A percentile compares a stretch with the other conserved stretches of the same genome.
Conservation (phyloP, 495 filamentous ascomycete genomes). For the Cudoniella acicularis region DNA sequence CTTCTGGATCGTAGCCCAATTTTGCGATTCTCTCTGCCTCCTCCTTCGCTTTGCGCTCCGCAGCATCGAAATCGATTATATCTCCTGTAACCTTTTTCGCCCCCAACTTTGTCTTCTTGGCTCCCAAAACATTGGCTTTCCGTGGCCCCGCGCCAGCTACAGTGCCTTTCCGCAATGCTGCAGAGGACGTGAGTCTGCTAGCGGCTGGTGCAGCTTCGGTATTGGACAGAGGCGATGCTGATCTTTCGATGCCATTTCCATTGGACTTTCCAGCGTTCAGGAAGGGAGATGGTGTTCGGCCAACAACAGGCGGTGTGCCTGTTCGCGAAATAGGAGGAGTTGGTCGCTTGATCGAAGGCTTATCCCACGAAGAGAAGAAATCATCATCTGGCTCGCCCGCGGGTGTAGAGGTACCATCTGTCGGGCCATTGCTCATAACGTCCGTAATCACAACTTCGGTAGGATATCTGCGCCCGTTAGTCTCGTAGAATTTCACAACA, state of each 20-base stretch:
- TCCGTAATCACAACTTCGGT: slow-evolving; percentile 84
- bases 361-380: slow-evolving; percentile 99
- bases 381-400: slow-evolving; percentile 79
- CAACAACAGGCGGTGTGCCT: slow-evolving; percentile 78
- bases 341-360: slow-evolving; percentile 93
- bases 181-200: slow-evolving; percentile 67
- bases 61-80: slow-evolving; percentile 90
- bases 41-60: slow-evolving; percentile 93
- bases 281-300: slow-evolving; percentile 84
- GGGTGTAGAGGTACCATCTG: slow-evolving; percentile 66
- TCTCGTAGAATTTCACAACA: slow-evolving; percentile 11
- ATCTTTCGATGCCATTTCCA: slow-evolving; percentile 59
- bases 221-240: slow-evolving; percentile 76
- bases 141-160: slow-evolving; percentile 54
- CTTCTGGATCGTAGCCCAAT: slow-evolving; percentile 95
- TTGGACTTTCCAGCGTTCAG: slow-evolving; percentile 59
- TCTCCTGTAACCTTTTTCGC: slow-evolving; percentile 83
- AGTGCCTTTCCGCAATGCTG: slow-evolving; percentile 68
- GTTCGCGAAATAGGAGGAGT: slow-evolving; percentile 92
- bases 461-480: slow-evolving; percentile 59
- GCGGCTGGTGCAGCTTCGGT: slow-evolving; percentile 54
- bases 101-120: slow-evolving; percentile 86
- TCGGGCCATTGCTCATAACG: slow-evolving; percentile 47
- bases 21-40: slow-evolving; percentile 96
- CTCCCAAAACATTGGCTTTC: slow-evolving; percentile 80